phyloP scores from a whole-genome alignment of 2,329 filamentous ascomycete species.

The Ceratocystis alfenasii region DNA sequence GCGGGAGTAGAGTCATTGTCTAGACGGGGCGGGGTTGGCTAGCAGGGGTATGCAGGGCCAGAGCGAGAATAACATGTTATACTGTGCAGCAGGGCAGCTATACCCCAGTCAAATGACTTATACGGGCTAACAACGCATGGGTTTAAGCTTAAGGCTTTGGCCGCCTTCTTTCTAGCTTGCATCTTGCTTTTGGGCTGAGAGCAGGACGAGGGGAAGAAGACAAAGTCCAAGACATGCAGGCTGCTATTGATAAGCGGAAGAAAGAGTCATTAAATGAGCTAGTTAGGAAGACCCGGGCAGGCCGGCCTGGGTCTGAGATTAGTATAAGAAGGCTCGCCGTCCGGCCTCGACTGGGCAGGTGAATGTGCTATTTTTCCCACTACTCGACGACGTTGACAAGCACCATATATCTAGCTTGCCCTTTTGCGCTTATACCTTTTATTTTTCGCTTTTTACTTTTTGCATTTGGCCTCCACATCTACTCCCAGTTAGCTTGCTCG shows the following conservation, averaged over 20 bases:
- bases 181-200: background rate
- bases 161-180: background rate
- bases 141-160: constrained; percentile 6
- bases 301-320: background rate
- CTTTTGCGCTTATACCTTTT: background rate
- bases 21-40: background rate
- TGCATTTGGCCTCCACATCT: background rate
- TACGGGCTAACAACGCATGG: constrained; percentile 3
- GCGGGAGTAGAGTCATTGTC: constrained; percentile 3
- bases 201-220: background rate
- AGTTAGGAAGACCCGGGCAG: too few species aligned
- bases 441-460: constrained; percentile 6
- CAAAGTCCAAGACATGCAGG: background rate
- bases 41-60: constrained; percentile 3
- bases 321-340: background rate
- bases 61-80: background rate
- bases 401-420: background rate
- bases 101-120: background rate
- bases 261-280: background rate
- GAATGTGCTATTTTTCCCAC: too few species aligned
- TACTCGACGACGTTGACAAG: background rate
- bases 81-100: background rate
- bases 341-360: background rate
- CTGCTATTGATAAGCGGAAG: background rate
- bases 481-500: background rate